Conservation (phyloP, 2,329 filamentous ascomycete genomes). For the Akanthomyces dipterigenus region DNA sequence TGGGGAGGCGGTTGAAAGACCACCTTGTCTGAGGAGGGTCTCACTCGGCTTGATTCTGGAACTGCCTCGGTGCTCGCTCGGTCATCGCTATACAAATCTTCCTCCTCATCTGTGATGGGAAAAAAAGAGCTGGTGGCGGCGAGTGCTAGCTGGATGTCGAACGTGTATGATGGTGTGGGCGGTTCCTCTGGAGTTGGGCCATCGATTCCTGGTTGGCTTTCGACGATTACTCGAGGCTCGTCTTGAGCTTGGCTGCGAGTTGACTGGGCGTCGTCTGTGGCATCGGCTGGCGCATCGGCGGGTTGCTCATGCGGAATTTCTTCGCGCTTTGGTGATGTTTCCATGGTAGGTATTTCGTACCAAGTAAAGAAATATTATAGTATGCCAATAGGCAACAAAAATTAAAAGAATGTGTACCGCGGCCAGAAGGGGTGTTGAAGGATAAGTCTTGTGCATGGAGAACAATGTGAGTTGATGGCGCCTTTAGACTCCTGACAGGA, state of each 20-base stretch:
- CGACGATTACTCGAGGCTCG: background rate
- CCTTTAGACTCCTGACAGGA: background rate
- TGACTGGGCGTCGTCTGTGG: background rate
- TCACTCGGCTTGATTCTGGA: background rate
- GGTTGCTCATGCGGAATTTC: too few relatives aligned
- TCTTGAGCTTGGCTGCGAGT: background rate
- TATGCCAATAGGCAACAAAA: background rate
- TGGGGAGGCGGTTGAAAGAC: background rate
- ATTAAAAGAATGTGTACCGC: background rate
- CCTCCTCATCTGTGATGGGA: background rate
- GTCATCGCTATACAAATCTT: background rate
- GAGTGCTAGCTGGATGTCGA: background rate
- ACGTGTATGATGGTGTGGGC: background rate
- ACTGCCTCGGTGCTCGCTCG: background rate
- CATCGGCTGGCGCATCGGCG: background rate
- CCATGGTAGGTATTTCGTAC: background rate
- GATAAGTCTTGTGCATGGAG: background rate
- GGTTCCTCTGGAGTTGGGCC: background rate
- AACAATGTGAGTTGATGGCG: background rate
- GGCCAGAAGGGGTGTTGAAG: background rate
- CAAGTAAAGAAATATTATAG: background rate
- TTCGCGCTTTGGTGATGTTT: background rate
- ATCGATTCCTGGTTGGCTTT: background rate
- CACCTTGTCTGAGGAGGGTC: background rate
- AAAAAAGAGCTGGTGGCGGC: background rate